phyloP scores from a whole-genome alignment of 441 rosid genomes.

The Erodium chrysanthum region DNA sequence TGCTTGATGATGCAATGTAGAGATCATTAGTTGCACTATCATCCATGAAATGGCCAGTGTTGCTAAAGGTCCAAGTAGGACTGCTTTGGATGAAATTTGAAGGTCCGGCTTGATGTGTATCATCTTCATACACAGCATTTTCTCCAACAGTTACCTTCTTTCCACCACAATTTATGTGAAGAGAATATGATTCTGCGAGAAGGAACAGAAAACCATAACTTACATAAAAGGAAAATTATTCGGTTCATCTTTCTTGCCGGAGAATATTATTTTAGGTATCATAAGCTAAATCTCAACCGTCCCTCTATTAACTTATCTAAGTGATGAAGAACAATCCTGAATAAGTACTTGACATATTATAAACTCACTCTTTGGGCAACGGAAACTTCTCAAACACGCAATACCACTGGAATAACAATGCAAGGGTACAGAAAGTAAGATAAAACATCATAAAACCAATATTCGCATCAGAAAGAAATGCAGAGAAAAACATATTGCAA shows the following conservation, averaged over 20 bases:
- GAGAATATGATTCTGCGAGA: slow-evolving; percentile 24
- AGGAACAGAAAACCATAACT: slow-evolving; percentile 1
- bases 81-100: slow-evolving; percentile 11
- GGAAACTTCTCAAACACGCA: slow-evolving; percentile 27
- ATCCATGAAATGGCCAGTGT: slow-evolving; percentile 29
- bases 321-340: neutral
- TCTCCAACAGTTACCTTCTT: neutral
- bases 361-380: slow-evolving; percentile 33
- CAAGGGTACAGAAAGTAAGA: neutral
- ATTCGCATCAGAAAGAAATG: neutral
- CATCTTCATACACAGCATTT: slow-evolving; percentile 28
- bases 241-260: too few species aligned
- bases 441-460: neutral
- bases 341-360: neutral
- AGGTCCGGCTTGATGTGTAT: slow-evolving; percentile 17
- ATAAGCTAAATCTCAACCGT: too few species aligned
- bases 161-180: slow-evolving; percentile 54
- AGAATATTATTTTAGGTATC: too few species aligned
- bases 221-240: neutral
- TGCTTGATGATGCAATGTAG: neutral
- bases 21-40: neutral
- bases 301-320: neutral
- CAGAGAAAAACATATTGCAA: neutral
- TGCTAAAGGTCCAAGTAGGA: slow-evolving; percentile 48
- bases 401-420: slow-evolving; percentile 22